Conservation (phyloP, 106 monocot genomes). For the Phalaenopsis equestris region DNA sequence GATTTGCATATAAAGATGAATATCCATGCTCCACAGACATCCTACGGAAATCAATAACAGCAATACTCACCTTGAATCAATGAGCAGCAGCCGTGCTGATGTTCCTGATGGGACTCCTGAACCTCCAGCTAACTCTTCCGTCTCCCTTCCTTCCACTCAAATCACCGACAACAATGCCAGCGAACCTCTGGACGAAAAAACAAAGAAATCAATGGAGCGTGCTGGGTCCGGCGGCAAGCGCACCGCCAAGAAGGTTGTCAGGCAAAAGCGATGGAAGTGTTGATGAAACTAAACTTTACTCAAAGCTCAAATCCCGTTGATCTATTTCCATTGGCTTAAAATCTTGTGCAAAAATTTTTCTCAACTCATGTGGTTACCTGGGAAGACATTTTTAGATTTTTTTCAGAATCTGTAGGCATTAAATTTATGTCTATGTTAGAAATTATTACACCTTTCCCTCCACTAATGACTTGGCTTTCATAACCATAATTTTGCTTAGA, state of each 20-base stretch:
- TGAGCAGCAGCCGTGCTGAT: not conserved
- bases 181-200: slow-evolving; percentile 8
- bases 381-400: not conserved
- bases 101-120: not conserved
- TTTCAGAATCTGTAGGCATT: not conserved
- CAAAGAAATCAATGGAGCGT: slow-evolving; percentile 17
- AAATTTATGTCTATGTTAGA: not conserved
- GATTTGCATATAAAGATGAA: not conserved
- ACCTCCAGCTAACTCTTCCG: not conserved
- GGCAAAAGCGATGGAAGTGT: slow-evolving; percentile 1
- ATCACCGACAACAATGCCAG: not conserved
- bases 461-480: too few species aligned
- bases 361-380: not conserved
- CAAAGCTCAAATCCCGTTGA: not conserved
- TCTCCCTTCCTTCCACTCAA: not conserved
- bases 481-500: too few species aligned
- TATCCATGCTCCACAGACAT: not conserved
- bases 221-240: slow-evolving; percentile 7
- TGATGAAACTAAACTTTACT: not conserved
- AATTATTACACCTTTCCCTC: too few species aligned
- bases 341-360: not conserved
- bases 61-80: not conserved
- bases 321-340: not conserved
- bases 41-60: not conserved
- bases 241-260: slow-evolving; percentile 11